Conservation (phyloP, 805 yeast species). For the Hanseniaspora occidentalis region DNA sequence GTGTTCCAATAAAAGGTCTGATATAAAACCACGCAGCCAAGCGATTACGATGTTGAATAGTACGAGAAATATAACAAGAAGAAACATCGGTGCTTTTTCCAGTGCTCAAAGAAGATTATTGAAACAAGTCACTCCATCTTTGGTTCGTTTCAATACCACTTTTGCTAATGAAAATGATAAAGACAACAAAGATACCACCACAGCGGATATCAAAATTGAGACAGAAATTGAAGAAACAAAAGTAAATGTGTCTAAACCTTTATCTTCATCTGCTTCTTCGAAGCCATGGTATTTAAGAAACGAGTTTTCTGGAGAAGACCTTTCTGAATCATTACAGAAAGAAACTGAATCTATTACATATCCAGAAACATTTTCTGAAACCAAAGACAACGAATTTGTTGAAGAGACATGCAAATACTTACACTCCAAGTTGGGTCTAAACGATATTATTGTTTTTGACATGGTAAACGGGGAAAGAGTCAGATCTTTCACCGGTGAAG, state of each 20-base stretch:
- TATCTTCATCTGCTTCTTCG: not conserved
- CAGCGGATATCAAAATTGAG: too few species aligned
- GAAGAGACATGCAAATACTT: constrained; percentile 33
- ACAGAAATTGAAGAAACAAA: not conserved
- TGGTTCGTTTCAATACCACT: too few species aligned
- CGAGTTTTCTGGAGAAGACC: not conserved
- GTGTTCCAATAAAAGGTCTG: too few species aligned
- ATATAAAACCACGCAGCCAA: too few species aligned
- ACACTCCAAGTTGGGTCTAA: constrained; percentile 51
- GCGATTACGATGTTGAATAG: too few species aligned
- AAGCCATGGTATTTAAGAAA: constrained; percentile 1
- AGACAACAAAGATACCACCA: too few species aligned
- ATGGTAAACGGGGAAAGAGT: constrained; percentile 31
- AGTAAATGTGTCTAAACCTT: not conserved
- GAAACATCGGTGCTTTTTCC: too few species aligned
- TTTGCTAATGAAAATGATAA: too few species aligned
- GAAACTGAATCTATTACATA: not conserved
- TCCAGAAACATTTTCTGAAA: not conserved
- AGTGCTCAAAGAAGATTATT: too few species aligned
- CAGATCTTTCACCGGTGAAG: constrained; percentile 27
- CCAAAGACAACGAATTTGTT: not conserved
- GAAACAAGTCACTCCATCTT: too few species aligned
- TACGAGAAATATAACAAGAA: too few species aligned
- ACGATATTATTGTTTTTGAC: constrained; percentile 53
- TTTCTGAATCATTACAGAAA: not conserved